Conservation (phyloP, 345 rosid species). For the Combretum micranthum region DNA sequence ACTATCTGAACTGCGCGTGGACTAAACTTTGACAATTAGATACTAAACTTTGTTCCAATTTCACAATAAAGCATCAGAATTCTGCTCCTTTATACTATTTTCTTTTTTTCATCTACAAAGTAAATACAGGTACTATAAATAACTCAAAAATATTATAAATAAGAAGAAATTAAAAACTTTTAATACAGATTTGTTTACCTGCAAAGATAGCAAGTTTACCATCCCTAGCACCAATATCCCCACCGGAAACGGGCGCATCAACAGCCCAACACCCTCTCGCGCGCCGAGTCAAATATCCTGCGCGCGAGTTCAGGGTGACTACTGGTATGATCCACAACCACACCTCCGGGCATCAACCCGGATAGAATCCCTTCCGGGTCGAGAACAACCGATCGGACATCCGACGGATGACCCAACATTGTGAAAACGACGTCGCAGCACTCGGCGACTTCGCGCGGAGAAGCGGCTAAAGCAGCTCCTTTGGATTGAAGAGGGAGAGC, state of each 20-base stretch:
- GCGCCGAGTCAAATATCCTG: slow-evolving; percentile 40
- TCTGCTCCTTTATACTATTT: no score
- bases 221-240: slow-evolving; percentile 64
- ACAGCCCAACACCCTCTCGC: slow-evolving; percentile 49
- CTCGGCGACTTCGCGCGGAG: slow-evolving; percentile 39
- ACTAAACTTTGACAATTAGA: no score
- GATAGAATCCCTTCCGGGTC: slow-evolving; percentile 44
- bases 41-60: no score
- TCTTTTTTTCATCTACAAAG: no score
- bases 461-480: slow-evolving; percentile 48
- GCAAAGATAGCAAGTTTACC: slow-evolving; percentile 60
- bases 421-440: slow-evolving; percentile 60
- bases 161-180: no score
- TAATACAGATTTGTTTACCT: slow-evolving; percentile 23
- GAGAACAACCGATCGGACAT: slow-evolving; percentile 58
- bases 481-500: slow-evolving; percentile 40
- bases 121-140: no score
- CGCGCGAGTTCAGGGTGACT: slow-evolving; percentile 62
- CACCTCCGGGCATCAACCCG: slow-evolving; percentile 49
- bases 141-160: no score
- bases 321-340: slow-evolving; percentile 60
- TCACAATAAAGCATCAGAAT: no score
- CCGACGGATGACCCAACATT: slow-evolving; percentile 74
- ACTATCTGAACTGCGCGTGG: no score
- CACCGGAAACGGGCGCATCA: slow-evolving; percentile 77